Evolutionary conservation across 1,284 basidiomycete genomes (phyloP).

Genomic region (Anthracocystis panici-leucophaei): DNA sequence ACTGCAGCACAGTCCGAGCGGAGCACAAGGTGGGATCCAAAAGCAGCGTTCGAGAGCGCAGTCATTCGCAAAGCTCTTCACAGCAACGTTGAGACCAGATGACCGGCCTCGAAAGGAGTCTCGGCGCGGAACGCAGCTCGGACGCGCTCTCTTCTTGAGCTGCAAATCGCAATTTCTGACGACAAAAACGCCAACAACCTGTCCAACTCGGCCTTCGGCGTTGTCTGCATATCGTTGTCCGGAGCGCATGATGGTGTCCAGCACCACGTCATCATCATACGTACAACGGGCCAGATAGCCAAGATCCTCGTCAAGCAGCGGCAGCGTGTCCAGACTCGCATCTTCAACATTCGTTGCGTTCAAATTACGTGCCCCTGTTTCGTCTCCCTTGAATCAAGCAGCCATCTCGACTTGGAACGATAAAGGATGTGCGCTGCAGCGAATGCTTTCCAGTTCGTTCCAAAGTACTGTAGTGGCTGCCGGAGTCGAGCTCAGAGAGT

Average conservation of each 20-base stretch:
- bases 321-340: no score
- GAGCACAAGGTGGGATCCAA: neutral
- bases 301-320: neutral
- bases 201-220: conserved; percentile 46
- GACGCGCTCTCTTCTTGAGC: conserved; percentile 19
- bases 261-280: conserved; percentile 13
- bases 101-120: conserved; percentile 6
- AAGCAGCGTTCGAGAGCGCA: neutral
- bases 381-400: no score
- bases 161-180: neutral
- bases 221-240: conserved; percentile 34
- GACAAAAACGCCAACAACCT: conserved; percentile 10
- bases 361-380: no score
- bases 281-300: no score
- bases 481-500: conserved; percentile 3
- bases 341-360: no score
- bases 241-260: conserved; percentile 20
- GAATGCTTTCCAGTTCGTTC: no score
- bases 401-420: no score
- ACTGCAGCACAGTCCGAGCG: conserved; percentile 14
- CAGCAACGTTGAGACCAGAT: no score
- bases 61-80: no score
- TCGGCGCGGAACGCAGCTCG: conserved; percentile 30
- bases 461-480: neutral
- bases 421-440: no score